These are phyloP conservation scores for Mortierella sp. DNA, from an alignment of 371 early-diverging fungal genomes.

Conservation along the genomic window DNA sequence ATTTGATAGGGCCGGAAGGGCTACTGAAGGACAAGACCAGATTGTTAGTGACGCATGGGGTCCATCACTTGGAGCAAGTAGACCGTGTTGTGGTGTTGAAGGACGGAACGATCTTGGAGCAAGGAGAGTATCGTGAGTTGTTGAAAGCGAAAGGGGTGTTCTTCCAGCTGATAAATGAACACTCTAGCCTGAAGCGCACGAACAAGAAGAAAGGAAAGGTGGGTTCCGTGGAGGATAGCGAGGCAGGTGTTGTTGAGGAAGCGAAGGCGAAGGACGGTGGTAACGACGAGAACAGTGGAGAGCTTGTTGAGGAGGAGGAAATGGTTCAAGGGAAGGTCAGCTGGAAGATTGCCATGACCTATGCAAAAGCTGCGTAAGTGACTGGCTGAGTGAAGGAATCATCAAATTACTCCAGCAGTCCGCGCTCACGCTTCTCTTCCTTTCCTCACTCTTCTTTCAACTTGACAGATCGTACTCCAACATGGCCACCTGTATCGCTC, in stretches of 20 bases:
- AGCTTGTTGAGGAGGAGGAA: conserved; percentile 53
- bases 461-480: conserved; percentile 55
- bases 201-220: not conserved
- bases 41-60: conserved; percentile 92
- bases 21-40: conserved; percentile 82
- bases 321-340: conserved; percentile 73
- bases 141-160: conserved; percentile 55
- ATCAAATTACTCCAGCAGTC: conserved; percentile 53
- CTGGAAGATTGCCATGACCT: conserved; percentile 71
- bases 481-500: conserved; percentile 3
- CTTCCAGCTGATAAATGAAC: conserved; percentile 60
- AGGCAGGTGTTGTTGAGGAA: conserved; percentile 41
- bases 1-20: conserved; percentile 84
- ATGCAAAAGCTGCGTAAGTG: conserved; percentile 62
- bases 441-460: not conserved
- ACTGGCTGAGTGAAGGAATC: not conserved
- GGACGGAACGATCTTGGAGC: conserved; percentile 78
- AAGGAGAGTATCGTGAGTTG: conserved; percentile 60
- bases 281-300: conserved; percentile 7
- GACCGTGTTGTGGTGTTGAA: conserved; percentile 82
- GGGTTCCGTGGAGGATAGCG: conserved; percentile 12
- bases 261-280: conserved; percentile 12
- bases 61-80: conserved; percentile 79
- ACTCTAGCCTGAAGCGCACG: conserved; percentile 27
- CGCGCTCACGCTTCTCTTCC: conserved; percentile 56